Percentiles rank a stretch among this genome's conserved stretches.
Evolutionary conservation across 2,329 filamentous ascomycete genomes (phyloP).

Genomic region (Metarhizium robertsii): DNA sequence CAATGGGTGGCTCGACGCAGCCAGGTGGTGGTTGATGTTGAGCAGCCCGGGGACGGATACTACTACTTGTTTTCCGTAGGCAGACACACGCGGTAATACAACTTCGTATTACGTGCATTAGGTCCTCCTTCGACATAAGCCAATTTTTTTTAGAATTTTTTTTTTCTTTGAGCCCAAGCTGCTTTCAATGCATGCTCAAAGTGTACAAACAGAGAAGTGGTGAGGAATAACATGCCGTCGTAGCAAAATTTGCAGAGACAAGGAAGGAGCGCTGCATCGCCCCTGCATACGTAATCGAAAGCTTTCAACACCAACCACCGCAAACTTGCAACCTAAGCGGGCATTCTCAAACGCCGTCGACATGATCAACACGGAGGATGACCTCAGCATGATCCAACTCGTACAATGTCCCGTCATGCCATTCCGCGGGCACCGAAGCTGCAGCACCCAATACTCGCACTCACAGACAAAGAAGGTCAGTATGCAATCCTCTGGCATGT

Average conservation of each 20-base stretch:
- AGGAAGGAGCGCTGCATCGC: background rate
- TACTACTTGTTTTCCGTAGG: background rate
- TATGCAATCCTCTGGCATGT: background rate
- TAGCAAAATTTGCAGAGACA: background rate
- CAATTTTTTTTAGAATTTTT: too few relatives aligned
- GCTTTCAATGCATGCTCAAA: too few relatives aligned
- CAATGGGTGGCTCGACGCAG: background rate
- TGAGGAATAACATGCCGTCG: background rate
- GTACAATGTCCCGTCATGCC: background rate
- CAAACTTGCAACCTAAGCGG: background rate
- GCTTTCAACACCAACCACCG: background rate
- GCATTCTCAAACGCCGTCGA: background rate
- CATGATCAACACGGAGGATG: background rate
- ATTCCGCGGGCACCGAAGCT: background rate
- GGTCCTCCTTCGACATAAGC: background rate
- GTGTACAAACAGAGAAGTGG: too few relatives aligned
- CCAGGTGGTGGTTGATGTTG: background rate
- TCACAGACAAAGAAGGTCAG: background rate
- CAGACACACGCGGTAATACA: background rate
- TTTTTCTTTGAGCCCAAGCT: too few relatives aligned
- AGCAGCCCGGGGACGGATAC: too few relatives aligned
- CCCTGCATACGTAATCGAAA: background rate
- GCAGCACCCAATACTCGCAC: background rate
- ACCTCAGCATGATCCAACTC: background rate
- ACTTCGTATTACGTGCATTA: background rate